Evolutionary conservation across 148 eudicot genomes (phyloP), one percentile per base, ranked within the genome.

Genomic region (Drosera capensis): DNA sequence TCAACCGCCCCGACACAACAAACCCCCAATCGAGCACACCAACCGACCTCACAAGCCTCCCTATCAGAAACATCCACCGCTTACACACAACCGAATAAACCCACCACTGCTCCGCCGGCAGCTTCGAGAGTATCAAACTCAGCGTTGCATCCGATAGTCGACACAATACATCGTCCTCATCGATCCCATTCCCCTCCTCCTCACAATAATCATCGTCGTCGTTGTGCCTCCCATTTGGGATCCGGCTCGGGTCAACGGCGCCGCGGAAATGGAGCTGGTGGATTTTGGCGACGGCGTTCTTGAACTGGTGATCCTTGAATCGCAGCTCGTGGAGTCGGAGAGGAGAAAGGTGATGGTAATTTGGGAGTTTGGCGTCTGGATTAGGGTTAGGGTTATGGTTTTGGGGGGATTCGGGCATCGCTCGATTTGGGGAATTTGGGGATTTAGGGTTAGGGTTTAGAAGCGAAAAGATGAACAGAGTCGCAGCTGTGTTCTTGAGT

Each of bases 11-110:
- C 0, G 93, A 84, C 39, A 68, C 82, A 14, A 90, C 54, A 57
- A 90, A 75, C 9, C 71, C 93, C 93, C 84, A 90, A 52, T 90
- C 95, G 12, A 71, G 37, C 0, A 90, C 13, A 44, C 37, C 57
- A 13, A 86, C 31, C 1, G 71, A 62, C 2, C 40, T 42, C 18
- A 90, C 54, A 20, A 81, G 43, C 7, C 60, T 62, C 11, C 97
- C 92, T 19, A 64, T 64, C 7, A 84, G 52, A 17, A 7, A 43
- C 34, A 52, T 46, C 95, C 95, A 90, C 20, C 97, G 66, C 51
- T 66, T 80, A 55, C 82, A 80, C 29, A 83, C 92, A 16, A 81
- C 54, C 2, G 85, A 60, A 57, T 60, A 65, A 5, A 77, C 29
- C 6, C 55, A 9, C 23, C 66, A 77, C 30, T 75, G 81, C 5